phyloP scores from a whole-genome alignment of 164 flowering plant genomes.

The Liquidambar formosana region DNA sequence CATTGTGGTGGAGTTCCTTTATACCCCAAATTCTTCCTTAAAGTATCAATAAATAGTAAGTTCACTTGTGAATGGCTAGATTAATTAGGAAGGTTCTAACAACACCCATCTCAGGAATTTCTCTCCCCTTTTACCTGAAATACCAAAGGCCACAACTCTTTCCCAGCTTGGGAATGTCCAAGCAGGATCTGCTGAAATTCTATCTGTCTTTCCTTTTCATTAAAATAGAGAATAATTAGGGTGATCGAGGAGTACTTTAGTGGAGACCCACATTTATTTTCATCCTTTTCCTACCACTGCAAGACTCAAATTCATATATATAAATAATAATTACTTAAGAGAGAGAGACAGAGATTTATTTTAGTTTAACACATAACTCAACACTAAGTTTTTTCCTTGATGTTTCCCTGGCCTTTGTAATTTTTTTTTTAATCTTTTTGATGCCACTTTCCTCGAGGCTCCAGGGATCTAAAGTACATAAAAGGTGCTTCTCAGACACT shows the following conservation, averaged over 20 bases:
- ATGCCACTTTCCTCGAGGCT: background rate
- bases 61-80: background rate
- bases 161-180: slow-evolving; percentile 15
- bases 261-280: slow-evolving; percentile 3
- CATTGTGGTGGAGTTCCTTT: slow-evolving; percentile 42
- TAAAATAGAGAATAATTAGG: slow-evolving; percentile 1
- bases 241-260: slow-evolving; percentile 2
- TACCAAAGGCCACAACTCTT: slow-evolving; percentile 20
- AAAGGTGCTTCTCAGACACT: background rate
- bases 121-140: slow-evolving; percentile 17
- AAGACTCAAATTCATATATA: background rate
- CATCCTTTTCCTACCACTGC: background rate
- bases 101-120: slow-evolving; percentile 16
- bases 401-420: too few species aligned
- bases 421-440: background rate
- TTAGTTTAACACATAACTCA: background rate
- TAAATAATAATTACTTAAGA: too few species aligned
- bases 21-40: slow-evolving; percentile 20
- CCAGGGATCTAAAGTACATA: background rate
- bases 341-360: background rate
- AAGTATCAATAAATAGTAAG: slow-evolving; percentile 21
- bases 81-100: slow-evolving; percentile 20
- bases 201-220: background rate
- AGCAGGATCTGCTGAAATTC: slow-evolving; percentile 16
- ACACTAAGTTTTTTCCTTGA: background rate